Evolutionary conservation across 441 rosid genomes (phyloP), one percentile per base, ranked within the genome.

Genomic region (Populus hybrid): DNA sequence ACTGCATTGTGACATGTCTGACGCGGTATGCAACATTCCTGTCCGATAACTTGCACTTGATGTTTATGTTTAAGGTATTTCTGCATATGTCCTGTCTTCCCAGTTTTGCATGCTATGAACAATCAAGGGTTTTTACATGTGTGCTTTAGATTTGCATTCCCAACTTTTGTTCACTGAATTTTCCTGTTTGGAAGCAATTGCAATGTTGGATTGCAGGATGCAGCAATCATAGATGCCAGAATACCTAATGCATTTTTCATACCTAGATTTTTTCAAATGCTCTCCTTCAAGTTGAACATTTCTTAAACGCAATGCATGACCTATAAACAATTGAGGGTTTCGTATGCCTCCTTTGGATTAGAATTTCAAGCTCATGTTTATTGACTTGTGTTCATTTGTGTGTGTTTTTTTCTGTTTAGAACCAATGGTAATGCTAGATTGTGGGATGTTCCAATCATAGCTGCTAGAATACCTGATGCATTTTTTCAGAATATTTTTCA

Each of bases 1-100:
- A 82, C 95, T 95, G 72, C 99, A 95, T 10, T 93, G 95, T 82
- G 95, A 95, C 85, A 92, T 90, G 89, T 92, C 95, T 84, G 99
- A 95, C 88, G 98, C 93, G 93, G 99, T 95, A 84, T 81, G 84
- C 73, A 30, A 30, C 69, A 9, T 35, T 21, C 77, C 24, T 50
- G 21, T 69, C n/a, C 12, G 6, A 26, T 30, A 73, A 78, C 64
- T 71, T 63, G 4, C 10, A 7, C 57, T 67, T 65, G 36, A 23
- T 16, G 23, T 80, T 82, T 26, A 42, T 24, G 54, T 23, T 57
- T 40, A 70, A 59, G 64, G 66, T 42, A 6, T 72, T 54, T 18
- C 28, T 75, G 50, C 46, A 66, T 73, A 2, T 63, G 40, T 70
- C 6, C 64, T 20, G 10, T 11, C 50, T 57, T 32, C 35, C 4